phyloP scores from a whole-genome alignment of 2,329 filamentous ascomycete species.

The Nakataea oryzae region DNA sequence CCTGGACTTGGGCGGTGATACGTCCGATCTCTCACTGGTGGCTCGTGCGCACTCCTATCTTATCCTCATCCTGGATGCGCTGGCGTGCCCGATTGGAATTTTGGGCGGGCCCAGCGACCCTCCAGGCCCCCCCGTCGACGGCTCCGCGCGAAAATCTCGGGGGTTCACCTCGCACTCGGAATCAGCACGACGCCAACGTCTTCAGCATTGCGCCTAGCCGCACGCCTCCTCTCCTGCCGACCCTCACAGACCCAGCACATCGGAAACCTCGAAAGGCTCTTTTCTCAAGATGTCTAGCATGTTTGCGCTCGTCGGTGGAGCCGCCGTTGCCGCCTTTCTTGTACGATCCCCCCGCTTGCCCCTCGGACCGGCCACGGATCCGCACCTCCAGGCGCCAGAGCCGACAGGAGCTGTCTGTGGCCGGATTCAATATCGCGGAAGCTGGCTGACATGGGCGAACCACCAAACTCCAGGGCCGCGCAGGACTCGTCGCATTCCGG shows the following conservation, averaged over 20 bases:
- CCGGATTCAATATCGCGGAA: background rate
- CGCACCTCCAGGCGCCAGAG: too few relatives aligned
- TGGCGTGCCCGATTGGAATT: too few relatives aligned
- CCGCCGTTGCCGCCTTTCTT: slow-evolving; percentile 56
- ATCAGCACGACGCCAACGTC: too few relatives aligned
- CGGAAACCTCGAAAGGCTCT: background rate
- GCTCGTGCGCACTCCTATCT: background rate
- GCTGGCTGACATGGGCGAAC: background rate
- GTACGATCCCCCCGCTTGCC: slow-evolving; percentile 22
- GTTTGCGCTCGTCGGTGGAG: slow-evolving; percentile 46
- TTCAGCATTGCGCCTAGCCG: background rate
- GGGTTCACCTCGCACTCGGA: background rate
- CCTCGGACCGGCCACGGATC: background rate
- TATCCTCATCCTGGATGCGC: background rate
- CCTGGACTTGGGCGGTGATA: background rate
- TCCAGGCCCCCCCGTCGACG: background rate
- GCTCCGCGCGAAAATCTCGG: background rate
- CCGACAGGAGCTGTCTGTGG: background rate
- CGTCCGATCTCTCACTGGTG: background rate
- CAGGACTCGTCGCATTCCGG: slow-evolving; percentile 80
- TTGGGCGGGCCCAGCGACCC: background rate
- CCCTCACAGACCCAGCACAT: background rate
- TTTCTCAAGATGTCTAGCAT: background rate
- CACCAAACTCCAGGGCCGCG: slow-evolving; percentile 63
- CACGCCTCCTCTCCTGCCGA: background rate